A percentile compares a stretch with the other conserved stretches of the same genome.
phyloP scores from a whole-genome alignment of 257 asterid species.

The Solanum sitiens region DNA sequence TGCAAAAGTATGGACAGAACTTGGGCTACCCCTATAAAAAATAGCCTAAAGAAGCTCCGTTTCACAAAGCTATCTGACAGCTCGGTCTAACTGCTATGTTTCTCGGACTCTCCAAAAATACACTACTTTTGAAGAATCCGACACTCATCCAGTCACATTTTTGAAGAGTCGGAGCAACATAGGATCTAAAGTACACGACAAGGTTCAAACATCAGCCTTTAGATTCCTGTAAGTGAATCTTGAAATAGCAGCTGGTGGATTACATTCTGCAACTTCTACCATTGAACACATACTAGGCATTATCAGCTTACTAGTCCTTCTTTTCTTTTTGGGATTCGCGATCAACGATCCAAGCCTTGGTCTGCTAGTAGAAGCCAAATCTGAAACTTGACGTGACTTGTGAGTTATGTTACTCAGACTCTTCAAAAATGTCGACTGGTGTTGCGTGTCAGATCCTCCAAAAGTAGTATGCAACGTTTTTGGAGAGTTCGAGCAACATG shows the following conservation, averaged over 20 bases:
- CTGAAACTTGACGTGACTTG: neutral
- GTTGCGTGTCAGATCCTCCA: neutral
- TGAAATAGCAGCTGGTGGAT: neutral
- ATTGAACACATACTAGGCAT: constrained; percentile 45
- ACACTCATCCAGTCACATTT: accelerated
- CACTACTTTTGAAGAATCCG: neutral
- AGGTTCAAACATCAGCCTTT: constrained; percentile 18
- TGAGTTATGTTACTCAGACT: neutral
- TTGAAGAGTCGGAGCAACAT: neutral
- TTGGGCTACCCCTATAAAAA: constrained; percentile 5
- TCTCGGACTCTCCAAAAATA: neutral
- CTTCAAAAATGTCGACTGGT: neutral
- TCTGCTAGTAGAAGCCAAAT: neutral
- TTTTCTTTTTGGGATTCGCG: constrained; percentile 28
- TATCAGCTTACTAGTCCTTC: constrained; percentile 24
- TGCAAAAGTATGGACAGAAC: constrained; percentile 8
- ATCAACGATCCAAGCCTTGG: constrained; percentile 18
- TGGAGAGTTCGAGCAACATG: neutral
- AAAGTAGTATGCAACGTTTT: neutral
- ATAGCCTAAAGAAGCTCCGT: constrained; percentile 10
- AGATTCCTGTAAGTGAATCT: constrained; percentile 31
- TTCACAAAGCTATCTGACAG: constrained; percentile 16
- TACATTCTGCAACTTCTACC: constrained; percentile 47
- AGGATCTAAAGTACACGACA: neutral
- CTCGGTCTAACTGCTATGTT: neutral